Evolutionary conservation across 2,329 filamentous ascomycete species (phyloP), one percentile per base, ranked within the genome.

Genomic region (Magnaporthiopsis rhizophila): DNA sequence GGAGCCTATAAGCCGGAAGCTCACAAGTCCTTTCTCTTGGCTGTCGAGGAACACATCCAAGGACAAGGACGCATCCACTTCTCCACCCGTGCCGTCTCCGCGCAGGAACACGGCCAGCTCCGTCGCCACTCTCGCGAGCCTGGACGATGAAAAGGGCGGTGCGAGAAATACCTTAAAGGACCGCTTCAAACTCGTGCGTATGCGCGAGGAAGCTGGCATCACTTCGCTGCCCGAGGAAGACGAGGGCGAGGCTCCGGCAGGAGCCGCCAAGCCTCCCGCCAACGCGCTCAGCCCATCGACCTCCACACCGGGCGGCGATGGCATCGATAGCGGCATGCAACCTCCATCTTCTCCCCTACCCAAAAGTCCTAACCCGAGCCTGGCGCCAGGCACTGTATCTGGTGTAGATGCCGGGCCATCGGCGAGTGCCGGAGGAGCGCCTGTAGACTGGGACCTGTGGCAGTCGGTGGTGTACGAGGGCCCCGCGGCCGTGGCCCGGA

Each of bases 361-460:
- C 9, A 78, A 84, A 0, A 86, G 82, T 3, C 83, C 91, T 21
- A 91, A 91, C 69, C 82, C 83, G 4, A 86, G 83, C 65, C 79
- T 97, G 59, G 88, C 92, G 0, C 93, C 93, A 0, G 93, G 93
- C 1, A 97, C 93, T 1, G 92, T 89, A 9, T 88, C 91, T 13
- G 93, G 94, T 7, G 86, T 93, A 58, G 88, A 88, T 30, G 87
- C 88, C 28, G 90, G 90, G 1, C 90, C 89, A 11, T 88, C 91
- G 3, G 86, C 87, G 28, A 82, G 88, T 67, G 77, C 79, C 18
- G 90, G 93, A 71, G 80, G 82, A 21, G 8, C 61, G 1, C 88
- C 91, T 30, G 95, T 99, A n/a, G 92, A 99, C 73, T 99, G 95
- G 95, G 95, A 99, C 75, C 79, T 99, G 56, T 99, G 95, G 95